Evolutionary conservation across 495 filamentous ascomycete species (phyloP), one percentile per base, ranked within the genome.

Genomic region (Podospora anserina): DNA sequence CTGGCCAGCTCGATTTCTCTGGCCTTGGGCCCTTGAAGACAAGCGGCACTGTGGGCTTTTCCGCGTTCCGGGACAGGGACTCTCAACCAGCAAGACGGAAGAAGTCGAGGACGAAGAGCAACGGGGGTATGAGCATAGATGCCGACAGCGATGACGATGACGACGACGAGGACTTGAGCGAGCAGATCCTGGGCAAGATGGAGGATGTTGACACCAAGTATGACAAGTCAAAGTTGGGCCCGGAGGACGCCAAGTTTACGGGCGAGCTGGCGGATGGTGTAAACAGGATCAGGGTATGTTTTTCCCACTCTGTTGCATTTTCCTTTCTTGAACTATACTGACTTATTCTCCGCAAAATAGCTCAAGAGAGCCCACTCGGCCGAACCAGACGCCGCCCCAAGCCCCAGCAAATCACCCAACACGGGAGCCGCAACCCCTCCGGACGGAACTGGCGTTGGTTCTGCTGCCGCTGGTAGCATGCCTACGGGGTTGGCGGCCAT

Each of bases 321-420:
- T 13, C 62, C 2, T 49, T 49, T 13, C 39, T 13, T 49, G 15
- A 18, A 49, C 1, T 11, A 3, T 49, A 63, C 78, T 81, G 63
- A 78, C 69, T 30, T 56, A n/a, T 59, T 62, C 27, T 20, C 49
- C 15, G 5, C 23, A 23, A 23, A 71, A 70, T 76, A 98, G 94
- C 87, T 98, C 49, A 99, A 99, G 86, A 91, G 96, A 67, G 91
- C 93, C 70, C 95, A 97, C 80, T 97, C 95, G 0, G 88, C 88
- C 39, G 94, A 96, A 28, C 90, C 89, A 2, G 79, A 90, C 20
- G 84, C 83, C 55, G 78, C 80, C n/a, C 77, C 78, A 4, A 78
- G 74, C 67, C 74, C 77, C 6, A 66, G 75, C n/a, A 81, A 81
- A 63, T 82, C 79, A 6, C 80, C 80, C 1, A 78, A 75, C 69